Conservation (phyloP, 1,284 basidiomycete genomes). For the Phaffia rhodozyma region DNA sequence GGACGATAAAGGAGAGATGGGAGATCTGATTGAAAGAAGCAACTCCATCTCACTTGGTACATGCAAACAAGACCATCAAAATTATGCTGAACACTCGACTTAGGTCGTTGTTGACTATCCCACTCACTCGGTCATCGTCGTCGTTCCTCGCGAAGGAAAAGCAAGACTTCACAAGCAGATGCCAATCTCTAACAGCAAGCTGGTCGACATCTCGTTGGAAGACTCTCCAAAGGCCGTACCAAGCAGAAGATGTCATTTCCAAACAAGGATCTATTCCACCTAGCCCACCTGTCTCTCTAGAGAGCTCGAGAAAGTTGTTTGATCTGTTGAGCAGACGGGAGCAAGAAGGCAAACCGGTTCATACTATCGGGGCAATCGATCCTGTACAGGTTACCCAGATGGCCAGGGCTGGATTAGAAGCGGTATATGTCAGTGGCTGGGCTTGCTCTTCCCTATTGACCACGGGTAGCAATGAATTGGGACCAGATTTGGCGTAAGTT, state of each 20-base stretch:
- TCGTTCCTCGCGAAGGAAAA: too few relatives aligned
- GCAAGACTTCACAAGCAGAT: too few relatives aligned
- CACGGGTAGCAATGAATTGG: conserved; percentile 68
- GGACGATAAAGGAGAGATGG: too few relatives aligned
- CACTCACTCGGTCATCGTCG: too few relatives aligned
- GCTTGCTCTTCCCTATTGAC: conserved; percentile 69
- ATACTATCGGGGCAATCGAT: conserved; percentile 81
- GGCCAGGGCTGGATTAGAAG: conserved; percentile 66
- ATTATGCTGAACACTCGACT: too few relatives aligned
- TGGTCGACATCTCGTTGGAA: conserved; percentile 45
- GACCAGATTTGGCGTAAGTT: conserved; percentile 78
- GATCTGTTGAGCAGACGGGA: conserved; percentile 52
- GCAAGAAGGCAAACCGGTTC: conserved; percentile 54
- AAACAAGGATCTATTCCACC: conserved; percentile 46
- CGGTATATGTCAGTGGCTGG: conserved; percentile 86
- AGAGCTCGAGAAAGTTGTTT: conserved; percentile 46
- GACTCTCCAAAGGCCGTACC: conserved; percentile 62
- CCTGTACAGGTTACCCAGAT: conserved; percentile 92
- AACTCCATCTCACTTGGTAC: too few relatives aligned
- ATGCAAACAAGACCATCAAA: too few relatives aligned
- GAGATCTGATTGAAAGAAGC: too few relatives aligned
- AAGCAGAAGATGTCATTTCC: conserved; percentile 61
- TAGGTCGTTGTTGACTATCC: too few relatives aligned
- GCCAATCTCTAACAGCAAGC: conserved; percentile 33
- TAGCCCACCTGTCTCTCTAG: neutral